Conservation (phyloP, 306 rosid genomes). For the Glycyrrhiza uralensis region DNA sequence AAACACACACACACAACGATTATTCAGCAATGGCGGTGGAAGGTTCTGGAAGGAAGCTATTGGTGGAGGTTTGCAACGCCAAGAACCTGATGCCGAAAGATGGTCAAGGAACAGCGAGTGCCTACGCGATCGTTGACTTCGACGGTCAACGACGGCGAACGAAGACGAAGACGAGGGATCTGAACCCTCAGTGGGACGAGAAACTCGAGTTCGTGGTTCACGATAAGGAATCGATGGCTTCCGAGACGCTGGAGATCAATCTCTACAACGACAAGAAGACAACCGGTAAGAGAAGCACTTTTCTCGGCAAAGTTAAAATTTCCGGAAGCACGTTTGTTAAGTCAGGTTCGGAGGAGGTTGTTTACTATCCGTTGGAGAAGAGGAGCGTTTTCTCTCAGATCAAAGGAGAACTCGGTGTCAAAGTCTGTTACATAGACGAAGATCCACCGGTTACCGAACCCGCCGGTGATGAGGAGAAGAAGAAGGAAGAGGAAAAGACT, state of each 20-base stretch:
- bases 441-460: constrained; percentile 41
- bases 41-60: constrained; percentile 47
- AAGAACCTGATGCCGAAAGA: constrained; percentile 93
- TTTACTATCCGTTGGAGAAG: constrained; percentile 80
- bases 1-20: background rate
- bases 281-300: constrained; percentile 63
- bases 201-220: constrained; percentile 64
- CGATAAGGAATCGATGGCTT: constrained; percentile 50
- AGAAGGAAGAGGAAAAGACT: background rate
- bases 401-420: constrained; percentile 76
- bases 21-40: constrained; percentile 59
- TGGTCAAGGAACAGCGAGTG: constrained; percentile 95
- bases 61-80: constrained; percentile 74
- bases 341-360: constrained; percentile 43
- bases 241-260: constrained; percentile 62
- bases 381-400: constrained; percentile 88
- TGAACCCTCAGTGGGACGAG: constrained; percentile 92
- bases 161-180: constrained; percentile 67
- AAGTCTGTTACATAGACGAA: constrained; percentile 58
- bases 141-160: constrained; percentile 86
- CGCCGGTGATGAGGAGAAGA: constrained; percentile 21
- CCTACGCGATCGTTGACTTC: constrained; percentile 82
- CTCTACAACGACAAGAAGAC: constrained; percentile 81
- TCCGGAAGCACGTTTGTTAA: constrained; percentile 49
- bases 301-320: constrained; percentile 79